phyloP scores from a whole-genome alignment of 2,329 filamentous ascomycete species.

The Amauroascus verrucosus region DNA sequence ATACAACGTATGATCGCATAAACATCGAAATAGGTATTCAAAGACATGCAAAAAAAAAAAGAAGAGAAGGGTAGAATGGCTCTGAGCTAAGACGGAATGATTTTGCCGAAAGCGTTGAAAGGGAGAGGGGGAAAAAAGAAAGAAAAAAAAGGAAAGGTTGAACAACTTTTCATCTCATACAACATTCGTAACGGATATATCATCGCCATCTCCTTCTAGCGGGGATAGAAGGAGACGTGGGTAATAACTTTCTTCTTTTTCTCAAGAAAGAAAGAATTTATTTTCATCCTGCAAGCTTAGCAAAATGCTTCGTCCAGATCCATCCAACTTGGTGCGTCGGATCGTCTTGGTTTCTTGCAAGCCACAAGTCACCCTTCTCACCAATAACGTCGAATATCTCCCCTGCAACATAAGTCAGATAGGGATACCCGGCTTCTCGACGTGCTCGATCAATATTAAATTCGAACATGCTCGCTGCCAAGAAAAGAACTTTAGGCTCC shows the following conservation, averaged over 20 bases:
- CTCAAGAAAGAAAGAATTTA: background rate
- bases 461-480: constrained; percentile 88
- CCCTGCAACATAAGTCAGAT: constrained; percentile 87
- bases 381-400: constrained; percentile 92
- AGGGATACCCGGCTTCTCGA: constrained; percentile 87
- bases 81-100: background rate
- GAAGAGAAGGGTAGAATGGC: constrained; percentile 12
- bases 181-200: background rate
- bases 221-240: background rate
- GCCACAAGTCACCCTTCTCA: constrained; percentile 94
- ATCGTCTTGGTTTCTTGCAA: constrained; percentile 96
- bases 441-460: constrained; percentile 93
- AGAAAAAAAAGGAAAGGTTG: constrained; percentile 2
- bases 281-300: constrained; percentile 35
- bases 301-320: constrained; percentile 99
- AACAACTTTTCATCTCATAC: background rate
- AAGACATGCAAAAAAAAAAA: background rate
- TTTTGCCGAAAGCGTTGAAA: background rate
- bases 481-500: constrained; percentile 60
- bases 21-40: background rate
- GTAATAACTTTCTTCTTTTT: too few species aligned
- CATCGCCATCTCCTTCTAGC: background rate
- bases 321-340: constrained; percentile 68
- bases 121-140: constrained; percentile 5
- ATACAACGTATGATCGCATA: background rate